Conservation (phyloP, 352 stramenopile genomes). For the Blastocystis sp. region DNA sequence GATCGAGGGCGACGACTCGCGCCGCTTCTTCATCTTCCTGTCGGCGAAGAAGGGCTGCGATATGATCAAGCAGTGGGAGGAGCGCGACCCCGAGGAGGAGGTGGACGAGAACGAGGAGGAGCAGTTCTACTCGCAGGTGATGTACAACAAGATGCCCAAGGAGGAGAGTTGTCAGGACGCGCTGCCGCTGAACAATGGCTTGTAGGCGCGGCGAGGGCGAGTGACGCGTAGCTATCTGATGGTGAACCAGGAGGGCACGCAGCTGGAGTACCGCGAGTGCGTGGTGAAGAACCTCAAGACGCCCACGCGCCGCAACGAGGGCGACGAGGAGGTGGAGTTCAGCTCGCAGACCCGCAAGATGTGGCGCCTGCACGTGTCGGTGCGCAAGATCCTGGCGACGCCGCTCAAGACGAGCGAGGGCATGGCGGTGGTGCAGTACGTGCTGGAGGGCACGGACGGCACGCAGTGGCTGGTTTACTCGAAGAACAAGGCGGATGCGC, state of each 20-base stretch:
- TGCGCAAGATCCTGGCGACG: slow-evolving; percentile 44
- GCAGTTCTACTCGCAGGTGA: background rate
- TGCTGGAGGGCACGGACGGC: slow-evolving; percentile 43
- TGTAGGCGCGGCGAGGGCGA: background rate
- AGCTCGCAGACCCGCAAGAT: background rate
- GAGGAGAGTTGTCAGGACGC: slow-evolving; percentile 61
- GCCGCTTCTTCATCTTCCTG: slow-evolving; percentile 72
- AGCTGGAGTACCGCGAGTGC: slow-evolving; percentile 41
- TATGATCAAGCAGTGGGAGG: slow-evolving; percentile 61
- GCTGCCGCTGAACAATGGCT: slow-evolving; percentile 59
- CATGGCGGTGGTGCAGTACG: slow-evolving; percentile 59
- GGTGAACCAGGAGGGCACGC: slow-evolving; percentile 45
- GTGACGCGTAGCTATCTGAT: slow-evolving; percentile 67
- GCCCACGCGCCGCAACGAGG: background rate
- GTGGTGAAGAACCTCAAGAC: slow-evolving; percentile 59
- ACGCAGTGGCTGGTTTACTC: slow-evolving; percentile 61
- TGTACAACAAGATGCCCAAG: slow-evolving; percentile 68
- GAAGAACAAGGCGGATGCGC: slow-evolving; percentile 31
- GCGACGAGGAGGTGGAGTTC: slow-evolving; percentile 24
- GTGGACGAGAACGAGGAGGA: background rate
- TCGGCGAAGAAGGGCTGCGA: slow-evolving; percentile 47
- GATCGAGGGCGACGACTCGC: slow-evolving; percentile 28
- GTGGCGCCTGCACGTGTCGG: slow-evolving; percentile 10
- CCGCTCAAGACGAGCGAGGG: slow-evolving; percentile 46
- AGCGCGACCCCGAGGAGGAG: slow-evolving; percentile 64